Conservation (phyloP, 768 basidiomycete species). For the Lentinula sp. region DNA sequence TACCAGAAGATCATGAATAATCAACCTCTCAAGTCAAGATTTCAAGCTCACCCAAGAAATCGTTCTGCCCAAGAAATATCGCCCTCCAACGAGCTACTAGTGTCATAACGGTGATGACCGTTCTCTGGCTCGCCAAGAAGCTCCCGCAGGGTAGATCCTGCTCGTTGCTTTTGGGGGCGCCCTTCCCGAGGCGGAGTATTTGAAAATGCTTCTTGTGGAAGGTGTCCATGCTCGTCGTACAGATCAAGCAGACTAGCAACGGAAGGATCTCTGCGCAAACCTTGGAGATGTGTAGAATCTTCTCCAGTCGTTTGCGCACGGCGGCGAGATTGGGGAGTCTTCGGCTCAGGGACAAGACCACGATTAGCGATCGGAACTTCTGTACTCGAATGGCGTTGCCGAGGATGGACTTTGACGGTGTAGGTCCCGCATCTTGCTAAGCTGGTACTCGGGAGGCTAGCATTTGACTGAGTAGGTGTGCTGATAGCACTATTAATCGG, state of each 20-base stretch:
- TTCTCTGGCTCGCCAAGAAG: constrained; percentile 52
- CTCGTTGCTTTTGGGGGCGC: constrained; percentile 50
- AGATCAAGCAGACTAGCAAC: constrained; percentile 67
- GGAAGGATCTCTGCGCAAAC: constrained; percentile 71
- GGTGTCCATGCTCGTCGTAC: constrained; percentile 68
- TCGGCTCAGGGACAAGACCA: constrained; percentile 18
- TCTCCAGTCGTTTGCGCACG: constrained; percentile 22
- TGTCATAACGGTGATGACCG: constrained; percentile 11
- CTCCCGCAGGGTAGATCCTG: constrained; percentile 70
- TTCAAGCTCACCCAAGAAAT: constrained; percentile 52
- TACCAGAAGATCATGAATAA: constrained; percentile 13
- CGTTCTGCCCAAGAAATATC: constrained; percentile 86
- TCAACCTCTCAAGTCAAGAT: not conserved
- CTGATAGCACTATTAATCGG: constrained; percentile 56
- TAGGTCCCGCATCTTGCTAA: constrained; percentile 55
- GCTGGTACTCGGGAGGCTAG: constrained; percentile 43
- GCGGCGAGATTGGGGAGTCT: constrained; percentile 17
- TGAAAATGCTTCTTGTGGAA: constrained; percentile 58
- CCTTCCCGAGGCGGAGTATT: constrained; percentile 46
- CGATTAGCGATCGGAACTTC: constrained; percentile 63
- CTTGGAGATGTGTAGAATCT: constrained; percentile 45
- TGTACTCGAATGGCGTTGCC: constrained; percentile 53
- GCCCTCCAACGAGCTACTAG: constrained; percentile 45
- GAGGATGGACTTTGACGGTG: constrained; percentile 64
- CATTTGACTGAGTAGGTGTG: constrained; percentile 42